A percentile compares a stretch with the other conserved stretches of the same genome.
These are phyloP conservation scores for Microcos paniculata DNA, from an alignment of 345 rosid genomes.

Conservation along the genomic window DNA sequence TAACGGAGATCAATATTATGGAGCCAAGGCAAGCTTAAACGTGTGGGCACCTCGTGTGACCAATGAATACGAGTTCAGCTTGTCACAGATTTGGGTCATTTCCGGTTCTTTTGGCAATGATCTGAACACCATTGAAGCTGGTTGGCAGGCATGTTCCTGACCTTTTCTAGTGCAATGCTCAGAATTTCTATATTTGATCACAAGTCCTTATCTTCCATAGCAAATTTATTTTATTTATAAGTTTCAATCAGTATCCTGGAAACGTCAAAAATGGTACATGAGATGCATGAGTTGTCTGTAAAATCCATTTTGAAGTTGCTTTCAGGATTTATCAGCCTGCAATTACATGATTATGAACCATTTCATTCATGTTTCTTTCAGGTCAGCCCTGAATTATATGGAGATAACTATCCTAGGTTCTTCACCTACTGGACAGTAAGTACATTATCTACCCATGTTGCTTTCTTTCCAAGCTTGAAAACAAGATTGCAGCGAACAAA, in stretches of 20 bases:
- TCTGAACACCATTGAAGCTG: constrained; percentile 97
- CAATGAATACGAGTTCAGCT: constrained; percentile 78
- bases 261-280: background rate
- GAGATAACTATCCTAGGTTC: constrained; percentile 91
- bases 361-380: constrained; percentile 32
- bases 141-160: constrained; percentile 78
- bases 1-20: constrained; percentile 81
- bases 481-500: background rate
- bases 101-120: constrained; percentile 95
- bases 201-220: background rate
- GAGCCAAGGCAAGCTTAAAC: constrained; percentile 91
- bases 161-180: background rate
- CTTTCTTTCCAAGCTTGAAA: background rate
- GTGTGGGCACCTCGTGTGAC: constrained; percentile 90
- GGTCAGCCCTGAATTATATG: constrained; percentile 98
- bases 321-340: background rate
- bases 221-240: background rate
- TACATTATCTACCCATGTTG: constrained; percentile 9
- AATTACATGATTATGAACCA: constrained; percentile 7
- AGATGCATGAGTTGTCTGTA: background rate
- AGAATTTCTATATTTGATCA: background rate
- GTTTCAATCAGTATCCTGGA: background rate
- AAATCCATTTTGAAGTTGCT: background rate
- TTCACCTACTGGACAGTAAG: constrained; percentile 98
- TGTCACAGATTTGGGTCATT: constrained; percentile 94